Conservation (phyloP, 768 basidiomycete genomes). For the Rhodotorula diobovata region DNA sequence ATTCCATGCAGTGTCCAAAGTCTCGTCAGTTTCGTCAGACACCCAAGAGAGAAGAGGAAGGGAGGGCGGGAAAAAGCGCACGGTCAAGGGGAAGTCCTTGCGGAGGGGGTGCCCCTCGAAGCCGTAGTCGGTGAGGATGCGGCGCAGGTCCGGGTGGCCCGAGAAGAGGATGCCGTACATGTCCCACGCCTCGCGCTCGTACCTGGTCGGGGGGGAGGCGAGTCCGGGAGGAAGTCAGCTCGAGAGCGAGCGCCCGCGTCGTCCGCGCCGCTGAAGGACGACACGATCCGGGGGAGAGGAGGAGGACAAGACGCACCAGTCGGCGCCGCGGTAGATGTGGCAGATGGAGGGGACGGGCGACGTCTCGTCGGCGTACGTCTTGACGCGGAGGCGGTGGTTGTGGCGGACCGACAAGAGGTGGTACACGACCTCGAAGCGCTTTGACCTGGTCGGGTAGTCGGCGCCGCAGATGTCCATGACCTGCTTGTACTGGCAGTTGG, state of each 20-base stretch:
- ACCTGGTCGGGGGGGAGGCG: conserved; percentile 56
- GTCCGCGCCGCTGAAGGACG: too few relatives aligned
- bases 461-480: conserved; percentile 92
- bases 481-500: conserved; percentile 87
- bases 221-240: neutral
- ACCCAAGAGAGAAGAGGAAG: neutral
- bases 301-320: conserved; percentile 61
- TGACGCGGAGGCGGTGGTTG: conserved; percentile 83
- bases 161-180: conserved; percentile 94
- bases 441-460: conserved; percentile 86
- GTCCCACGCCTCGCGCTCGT: conserved; percentile 98
- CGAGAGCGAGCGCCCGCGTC: too few relatives aligned
- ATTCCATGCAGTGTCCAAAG: too few relatives aligned
- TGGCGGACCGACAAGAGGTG: conserved; percentile 76
- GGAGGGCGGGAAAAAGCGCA: conserved; percentile 50
- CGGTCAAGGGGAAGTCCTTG: conserved; percentile 97
- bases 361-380: conserved; percentile 92
- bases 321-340: conserved; percentile 78
- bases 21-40: neutral
- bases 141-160: conserved; percentile 94
- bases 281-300: too few relatives aligned
- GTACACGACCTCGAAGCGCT: conserved; percentile 95
- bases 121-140: conserved; percentile 98
- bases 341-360: conserved; percentile 80
- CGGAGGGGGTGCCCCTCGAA: conserved; percentile 78